phyloP scores from a whole-genome alignment of 2,329 filamentous ascomycete genomes.

The Alternaria infectoria region DNA sequence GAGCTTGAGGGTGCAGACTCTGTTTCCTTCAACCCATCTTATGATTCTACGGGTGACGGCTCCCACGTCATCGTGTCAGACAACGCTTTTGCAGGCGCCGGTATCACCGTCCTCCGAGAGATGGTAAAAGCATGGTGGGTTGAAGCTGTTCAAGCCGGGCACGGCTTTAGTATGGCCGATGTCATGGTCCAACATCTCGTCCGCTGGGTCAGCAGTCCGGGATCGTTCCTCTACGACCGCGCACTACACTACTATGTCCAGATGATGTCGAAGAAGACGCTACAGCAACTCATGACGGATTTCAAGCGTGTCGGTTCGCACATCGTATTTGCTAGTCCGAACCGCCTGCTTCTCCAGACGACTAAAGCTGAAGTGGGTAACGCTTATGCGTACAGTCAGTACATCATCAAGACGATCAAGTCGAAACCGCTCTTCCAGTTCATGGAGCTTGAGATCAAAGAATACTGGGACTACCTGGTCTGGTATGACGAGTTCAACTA shows the following conservation, averaged over 20 bases:
- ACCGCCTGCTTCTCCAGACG: constrained; percentile 88
- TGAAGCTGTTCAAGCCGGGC: constrained; percentile 84
- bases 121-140: constrained; percentile 99
- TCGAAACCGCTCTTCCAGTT: constrained; percentile 96
- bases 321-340: constrained; percentile 91
- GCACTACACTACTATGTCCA: constrained; percentile 97
- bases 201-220: constrained; percentile 93
- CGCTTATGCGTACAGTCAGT: constrained; percentile 94
- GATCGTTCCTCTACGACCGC: constrained; percentile 93
- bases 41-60: constrained; percentile 66
- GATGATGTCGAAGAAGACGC: constrained; percentile 97
- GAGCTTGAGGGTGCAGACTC: constrained; percentile 91
- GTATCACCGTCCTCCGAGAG: constrained; percentile 87
- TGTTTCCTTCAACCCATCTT: constrained; percentile 78
- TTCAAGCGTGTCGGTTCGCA: constrained; percentile 95
- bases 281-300: constrained; percentile 95
- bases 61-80: constrained; percentile 79
- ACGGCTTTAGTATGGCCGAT: constrained; percentile 78
- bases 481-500: constrained; percentile 99
- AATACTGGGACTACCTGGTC: constrained; percentile 98
- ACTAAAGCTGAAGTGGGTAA: constrained; percentile 97
- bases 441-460: constrained; percentile 93
- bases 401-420: constrained; percentile 97
- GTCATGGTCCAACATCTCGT: constrained; percentile 97
- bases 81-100: constrained; percentile 90